A percentile compares a stretch with the other conserved stretches of the same genome.
These are phyloP conservation scores for Eucalyptus curtisii DNA, from an alignment of 345 rosid species.

Conservation along the genomic window DNA sequence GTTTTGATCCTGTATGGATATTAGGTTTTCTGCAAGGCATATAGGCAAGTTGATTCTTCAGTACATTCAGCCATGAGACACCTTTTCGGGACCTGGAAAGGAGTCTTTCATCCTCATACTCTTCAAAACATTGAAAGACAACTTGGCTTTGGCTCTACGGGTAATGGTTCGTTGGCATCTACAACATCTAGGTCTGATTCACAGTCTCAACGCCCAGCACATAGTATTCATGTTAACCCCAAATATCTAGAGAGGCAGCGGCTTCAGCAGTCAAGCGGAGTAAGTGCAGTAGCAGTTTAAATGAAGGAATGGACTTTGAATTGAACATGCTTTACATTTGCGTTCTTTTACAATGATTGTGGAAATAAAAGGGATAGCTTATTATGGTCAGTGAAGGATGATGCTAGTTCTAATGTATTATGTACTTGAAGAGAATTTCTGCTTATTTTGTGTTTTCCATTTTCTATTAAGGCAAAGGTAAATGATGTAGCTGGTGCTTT, in stretches of 20 bases:
- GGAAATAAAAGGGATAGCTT: background rate
- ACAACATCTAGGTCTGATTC: slow-evolving; percentile 52
- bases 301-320: background rate
- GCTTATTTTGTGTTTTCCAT: background rate
- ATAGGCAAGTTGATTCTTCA: slow-evolving; percentile 75
- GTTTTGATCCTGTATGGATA: background rate
- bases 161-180: slow-evolving; percentile 57
- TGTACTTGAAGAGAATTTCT: background rate
- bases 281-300: slow-evolving; percentile 8
- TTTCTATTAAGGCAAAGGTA: slow-evolving; percentile 29
- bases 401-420: background rate
- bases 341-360: background rate
- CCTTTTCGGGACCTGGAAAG: slow-evolving; percentile 99
- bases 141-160: slow-evolving; percentile 62
- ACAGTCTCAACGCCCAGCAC: slow-evolving; percentile 60
- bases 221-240: slow-evolving; percentile 97
- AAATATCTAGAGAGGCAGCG: slow-evolving; percentile 93
- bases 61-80: slow-evolving; percentile 81
- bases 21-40: slow-evolving; percentile 90
- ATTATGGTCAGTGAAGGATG: background rate
- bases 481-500: slow-evolving; percentile 20
- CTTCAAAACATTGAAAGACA: slow-evolving; percentile 86
- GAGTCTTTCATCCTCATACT: slow-evolving; percentile 71
- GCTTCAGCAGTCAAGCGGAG: slow-evolving; percentile 81
- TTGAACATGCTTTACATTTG: background rate